Conservation (phyloP, 306 rosid species). For the Acmispon strigosus region DNA sequence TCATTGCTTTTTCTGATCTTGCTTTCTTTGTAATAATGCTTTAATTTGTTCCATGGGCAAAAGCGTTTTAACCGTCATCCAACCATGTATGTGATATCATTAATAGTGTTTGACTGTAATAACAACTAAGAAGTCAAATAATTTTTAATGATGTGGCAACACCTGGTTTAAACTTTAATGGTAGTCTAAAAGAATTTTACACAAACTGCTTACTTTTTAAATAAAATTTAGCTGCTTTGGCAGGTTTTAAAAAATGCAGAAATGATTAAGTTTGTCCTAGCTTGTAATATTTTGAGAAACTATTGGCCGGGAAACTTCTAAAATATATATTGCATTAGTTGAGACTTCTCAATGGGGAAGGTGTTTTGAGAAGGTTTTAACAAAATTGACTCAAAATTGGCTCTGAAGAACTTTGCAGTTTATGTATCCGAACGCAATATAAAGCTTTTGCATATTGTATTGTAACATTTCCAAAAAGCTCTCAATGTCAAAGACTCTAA, state of each 20-base stretch:
- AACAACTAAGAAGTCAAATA: not conserved
- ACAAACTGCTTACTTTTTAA: not conserved
- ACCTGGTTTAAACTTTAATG: not conserved
- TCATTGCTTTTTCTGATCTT: not conserved
- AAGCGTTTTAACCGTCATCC: not conserved
- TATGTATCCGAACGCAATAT: not conserved
- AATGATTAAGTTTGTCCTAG: not conserved
- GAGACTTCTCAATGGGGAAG: not conserved
- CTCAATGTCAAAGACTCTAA: not conserved
- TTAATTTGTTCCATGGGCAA: not conserved
- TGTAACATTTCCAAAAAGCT: not conserved
- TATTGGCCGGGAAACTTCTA: too few relatives aligned
- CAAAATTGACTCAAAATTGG: not conserved
- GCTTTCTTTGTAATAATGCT: not conserved
- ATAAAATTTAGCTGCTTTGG: not conserved
- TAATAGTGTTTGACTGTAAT: not conserved
- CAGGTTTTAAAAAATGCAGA: not conserved
- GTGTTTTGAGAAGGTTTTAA: not conserved
- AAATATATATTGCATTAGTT: not conserved
- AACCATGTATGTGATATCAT: not conserved
- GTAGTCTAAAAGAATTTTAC: not conserved
- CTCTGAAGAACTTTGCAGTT: not conserved
- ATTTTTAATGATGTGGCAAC: not conserved
- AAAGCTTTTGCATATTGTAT: not conserved
- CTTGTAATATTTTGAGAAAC: not conserved